Conservation (phyloP, 169 alveolate species). For the Babesia ovis region DNA sequence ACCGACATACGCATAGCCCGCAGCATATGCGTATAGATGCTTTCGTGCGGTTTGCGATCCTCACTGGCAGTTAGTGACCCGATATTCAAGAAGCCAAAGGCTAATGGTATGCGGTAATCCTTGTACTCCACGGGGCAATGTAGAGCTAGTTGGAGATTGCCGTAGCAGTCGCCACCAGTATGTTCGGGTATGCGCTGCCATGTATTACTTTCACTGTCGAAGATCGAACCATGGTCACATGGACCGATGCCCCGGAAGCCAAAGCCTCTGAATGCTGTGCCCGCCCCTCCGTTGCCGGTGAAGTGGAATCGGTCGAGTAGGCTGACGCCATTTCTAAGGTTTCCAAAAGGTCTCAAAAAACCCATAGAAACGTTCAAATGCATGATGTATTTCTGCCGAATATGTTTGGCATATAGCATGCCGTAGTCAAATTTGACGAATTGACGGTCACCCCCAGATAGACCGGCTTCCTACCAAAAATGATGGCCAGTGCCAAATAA, state of each 20-base stretch:
- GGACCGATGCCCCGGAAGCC: slow-evolving; percentile 67
- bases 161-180: slow-evolving; percentile 65
- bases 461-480: slow-evolving; percentile 54
- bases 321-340: slow-evolving; percentile 1
- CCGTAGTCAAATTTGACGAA: slow-evolving; percentile 55
- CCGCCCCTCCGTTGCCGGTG: slow-evolving; percentile 62
- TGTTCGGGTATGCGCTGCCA: slow-evolving; percentile 54
- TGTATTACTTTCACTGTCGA: slow-evolving; percentile 15
- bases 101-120: slow-evolving; percentile 41
- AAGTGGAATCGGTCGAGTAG: slow-evolving; percentile 63
- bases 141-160: slow-evolving; percentile 56
- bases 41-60: slow-evolving; percentile 2
- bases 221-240: slow-evolving; percentile 41
- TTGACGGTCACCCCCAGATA: slow-evolving; percentile 68
- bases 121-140: slow-evolving; percentile 46
- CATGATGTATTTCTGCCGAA: slow-evolving; percentile 43
- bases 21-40: slow-evolving; percentile 37
- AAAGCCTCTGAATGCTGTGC: slow-evolving; percentile 60
- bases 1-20: slow-evolving; percentile 50
- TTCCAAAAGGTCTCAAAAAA: slow-evolving; percentile 39
- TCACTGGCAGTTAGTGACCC: slow-evolving; percentile 39
- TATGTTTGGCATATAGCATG: slow-evolving; percentile 25
- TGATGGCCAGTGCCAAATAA: background rate
- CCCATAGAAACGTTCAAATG: slow-evolving; percentile 56
- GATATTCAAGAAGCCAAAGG: slow-evolving; percentile 44